These are phyloP conservation scores for Pseudozyma tsukubaensis DNA, from an alignment of 1,284 basidiomycete species.

Conservation along the genomic window DNA sequence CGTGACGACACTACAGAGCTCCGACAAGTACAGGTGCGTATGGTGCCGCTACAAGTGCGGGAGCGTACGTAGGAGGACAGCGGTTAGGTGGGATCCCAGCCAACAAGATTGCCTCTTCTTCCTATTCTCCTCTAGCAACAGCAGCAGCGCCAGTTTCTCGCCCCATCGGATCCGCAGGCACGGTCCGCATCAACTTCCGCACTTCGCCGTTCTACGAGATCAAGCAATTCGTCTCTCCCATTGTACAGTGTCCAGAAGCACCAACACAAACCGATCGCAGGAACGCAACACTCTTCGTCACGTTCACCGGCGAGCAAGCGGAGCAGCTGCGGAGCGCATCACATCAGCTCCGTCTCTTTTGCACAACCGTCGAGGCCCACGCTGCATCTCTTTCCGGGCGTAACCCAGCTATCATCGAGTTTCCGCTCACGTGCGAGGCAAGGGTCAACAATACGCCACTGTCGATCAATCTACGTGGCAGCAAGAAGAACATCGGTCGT, in stretches of 20 bases:
- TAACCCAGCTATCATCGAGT: conserved; percentile 55
- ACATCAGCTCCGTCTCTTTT: conserved; percentile 57
- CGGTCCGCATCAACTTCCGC: conserved; percentile 48
- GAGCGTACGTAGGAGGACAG: conserved; percentile 31
- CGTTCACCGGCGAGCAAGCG: conserved; percentile 37
- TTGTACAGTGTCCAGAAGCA: conserved; percentile 54
- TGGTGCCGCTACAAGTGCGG: conserved; percentile 22
- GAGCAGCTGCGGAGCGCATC: conserved; percentile 31
- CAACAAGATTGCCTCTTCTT: conserved; percentile 38
- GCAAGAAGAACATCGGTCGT: conserved; percentile 59
- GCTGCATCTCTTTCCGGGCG: conserved; percentile 46
- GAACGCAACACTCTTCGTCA: conserved; percentile 43
- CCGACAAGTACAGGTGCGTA: conserved; percentile 39
- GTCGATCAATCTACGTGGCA: conserved; percentile 58
- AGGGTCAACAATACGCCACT: conserved; percentile 55
- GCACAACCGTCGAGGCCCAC: conserved; percentile 56
- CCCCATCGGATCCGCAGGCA: conserved; percentile 22
- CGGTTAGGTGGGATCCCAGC: conserved; percentile 28
- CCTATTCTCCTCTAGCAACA: conserved; percentile 22
- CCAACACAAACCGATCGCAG: conserved; percentile 50
- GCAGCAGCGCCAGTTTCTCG: conserved; percentile 12
- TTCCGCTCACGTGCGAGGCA: conserved; percentile 61
- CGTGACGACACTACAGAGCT: conserved; percentile 2
- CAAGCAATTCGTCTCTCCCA: conserved; percentile 49
- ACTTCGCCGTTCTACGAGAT: conserved; percentile 63